Evolutionary conservation across 495 filamentous ascomycete genomes (phyloP).

Genomic region (Achaetomiella virescens): DNA sequence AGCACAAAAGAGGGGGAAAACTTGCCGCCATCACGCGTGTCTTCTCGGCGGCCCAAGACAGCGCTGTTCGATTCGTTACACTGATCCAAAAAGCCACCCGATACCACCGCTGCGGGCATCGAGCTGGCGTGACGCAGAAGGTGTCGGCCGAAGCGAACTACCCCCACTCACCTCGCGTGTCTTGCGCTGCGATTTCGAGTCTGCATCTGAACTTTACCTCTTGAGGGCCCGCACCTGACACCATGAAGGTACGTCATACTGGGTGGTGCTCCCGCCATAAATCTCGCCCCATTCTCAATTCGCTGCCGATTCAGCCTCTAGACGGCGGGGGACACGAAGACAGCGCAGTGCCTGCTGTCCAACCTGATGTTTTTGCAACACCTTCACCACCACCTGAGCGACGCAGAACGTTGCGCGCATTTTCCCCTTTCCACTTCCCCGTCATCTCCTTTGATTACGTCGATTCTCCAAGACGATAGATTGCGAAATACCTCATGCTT

Average conservation of each 20-base stretch:
- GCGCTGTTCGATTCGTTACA: slow-evolving; percentile 26
- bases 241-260: slow-evolving; percentile 48
- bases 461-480: not conserved
- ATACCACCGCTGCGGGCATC: slow-evolving; percentile 13
- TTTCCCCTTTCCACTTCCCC: not conserved
- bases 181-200: slow-evolving; percentile 6
- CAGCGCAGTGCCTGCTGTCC: slow-evolving; percentile 7
- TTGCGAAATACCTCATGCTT: not conserved
- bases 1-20: slow-evolving; percentile 1
- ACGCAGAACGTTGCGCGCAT: not conserved
- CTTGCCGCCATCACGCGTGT: slow-evolving; percentile 8
- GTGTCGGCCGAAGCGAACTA: slow-evolving; percentile 21
- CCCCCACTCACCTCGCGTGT: slow-evolving; percentile 13
- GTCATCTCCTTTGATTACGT: not conserved
- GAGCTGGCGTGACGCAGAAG: slow-evolving; percentile 26
- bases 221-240: slow-evolving; percentile 24
- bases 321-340: slow-evolving; percentile 1
- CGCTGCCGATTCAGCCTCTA: slow-evolving; percentile 3
- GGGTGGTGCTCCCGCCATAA: slow-evolving; percentile 17
- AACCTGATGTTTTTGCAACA: not conserved
- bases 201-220: slow-evolving; percentile 1
- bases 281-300: slow-evolving; percentile 13
- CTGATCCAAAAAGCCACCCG: slow-evolving; percentile 26
- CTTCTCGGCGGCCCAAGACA: slow-evolving; percentile 10
- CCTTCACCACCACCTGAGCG: not conserved